These are phyloP conservation scores for Diatrype stigma DNA, from an alignment of 2,329 filamentous ascomycete species.

Conservation along the genomic window DNA sequence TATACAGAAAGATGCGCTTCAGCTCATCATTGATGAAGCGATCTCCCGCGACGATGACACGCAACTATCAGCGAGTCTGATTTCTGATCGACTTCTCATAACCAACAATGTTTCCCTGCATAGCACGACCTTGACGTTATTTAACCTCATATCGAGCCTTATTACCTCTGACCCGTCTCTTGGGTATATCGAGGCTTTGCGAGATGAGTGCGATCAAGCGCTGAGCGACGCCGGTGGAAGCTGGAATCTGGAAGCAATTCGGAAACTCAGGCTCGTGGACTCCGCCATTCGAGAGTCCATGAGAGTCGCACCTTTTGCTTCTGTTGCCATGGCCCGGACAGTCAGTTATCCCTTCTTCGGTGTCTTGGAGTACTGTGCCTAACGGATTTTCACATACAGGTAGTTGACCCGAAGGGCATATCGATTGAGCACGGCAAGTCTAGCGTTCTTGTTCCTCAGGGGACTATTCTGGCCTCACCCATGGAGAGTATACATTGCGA, in stretches of 20 bases:
- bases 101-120: constrained; percentile 6
- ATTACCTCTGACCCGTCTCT: constrained; percentile 4
- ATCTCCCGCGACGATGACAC: background rate
- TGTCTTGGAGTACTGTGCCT: background rate
- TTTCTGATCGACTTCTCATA: constrained; percentile 7
- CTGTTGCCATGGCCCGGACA: constrained; percentile 2
- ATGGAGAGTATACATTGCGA: constrained; percentile 5
- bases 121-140: background rate
- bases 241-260: background rate
- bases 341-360: background rate
- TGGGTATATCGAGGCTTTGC: background rate
- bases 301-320: constrained; percentile 3
- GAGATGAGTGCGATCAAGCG: background rate
- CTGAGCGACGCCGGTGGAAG: background rate
- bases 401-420: constrained; percentile 1
- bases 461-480: constrained; percentile 1
- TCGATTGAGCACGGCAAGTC: constrained; percentile 3
- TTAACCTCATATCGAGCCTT: constrained; percentile 3
- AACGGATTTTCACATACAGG: background rate
- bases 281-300: constrained; percentile 4
- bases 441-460: constrained; percentile 2
- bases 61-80: background rate
- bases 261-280: background rate
- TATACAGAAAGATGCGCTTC: constrained; percentile 6
- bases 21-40: constrained; percentile 7